Evolutionary conservation across 1,139 yeast genomes (phyloP).

Genomic region (Yarrowia galli): DNA sequence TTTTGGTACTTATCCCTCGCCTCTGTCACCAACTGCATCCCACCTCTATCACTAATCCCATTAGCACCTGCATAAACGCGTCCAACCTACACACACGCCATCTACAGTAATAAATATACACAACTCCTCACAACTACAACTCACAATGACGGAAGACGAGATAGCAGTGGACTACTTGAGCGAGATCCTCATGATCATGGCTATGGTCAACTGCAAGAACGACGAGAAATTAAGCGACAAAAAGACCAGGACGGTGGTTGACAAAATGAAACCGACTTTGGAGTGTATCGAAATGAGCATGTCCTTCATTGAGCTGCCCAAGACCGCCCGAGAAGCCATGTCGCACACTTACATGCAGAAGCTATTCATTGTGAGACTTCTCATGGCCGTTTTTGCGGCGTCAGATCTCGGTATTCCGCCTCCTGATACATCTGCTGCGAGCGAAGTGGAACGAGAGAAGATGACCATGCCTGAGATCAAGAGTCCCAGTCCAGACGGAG

Average conservation of each 20-base stretch:
- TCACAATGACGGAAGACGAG: slow-evolving; percentile 7
- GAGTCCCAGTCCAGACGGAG: not conserved
- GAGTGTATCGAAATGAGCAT: slow-evolving; percentile 8
- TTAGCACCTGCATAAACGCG: slow-evolving; percentile 1
- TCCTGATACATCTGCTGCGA: not conserved
- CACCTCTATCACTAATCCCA: not conserved
- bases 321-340: not conserved
- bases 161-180: slow-evolving; percentile 7
- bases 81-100: not conserved
- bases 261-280: not conserved
- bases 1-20: too few relatives aligned
- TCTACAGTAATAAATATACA: not conserved
- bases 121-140: not conserved
- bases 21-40: too few relatives aligned
- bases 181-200: not conserved
- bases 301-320: not conserved
- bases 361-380: not conserved
- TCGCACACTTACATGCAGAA: not conserved
- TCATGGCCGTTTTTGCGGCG: not conserved
- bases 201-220: not conserved
- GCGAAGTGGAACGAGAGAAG: not conserved
- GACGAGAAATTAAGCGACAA: not conserved
- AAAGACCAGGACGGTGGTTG: not conserved
- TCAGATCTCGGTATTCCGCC: slow-evolving; percentile 7
- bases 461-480: slow-evolving; percentile 2